phyloP scores from a whole-genome alignment of 805 yeast genomes.

The Lachancea fermentati region DNA sequence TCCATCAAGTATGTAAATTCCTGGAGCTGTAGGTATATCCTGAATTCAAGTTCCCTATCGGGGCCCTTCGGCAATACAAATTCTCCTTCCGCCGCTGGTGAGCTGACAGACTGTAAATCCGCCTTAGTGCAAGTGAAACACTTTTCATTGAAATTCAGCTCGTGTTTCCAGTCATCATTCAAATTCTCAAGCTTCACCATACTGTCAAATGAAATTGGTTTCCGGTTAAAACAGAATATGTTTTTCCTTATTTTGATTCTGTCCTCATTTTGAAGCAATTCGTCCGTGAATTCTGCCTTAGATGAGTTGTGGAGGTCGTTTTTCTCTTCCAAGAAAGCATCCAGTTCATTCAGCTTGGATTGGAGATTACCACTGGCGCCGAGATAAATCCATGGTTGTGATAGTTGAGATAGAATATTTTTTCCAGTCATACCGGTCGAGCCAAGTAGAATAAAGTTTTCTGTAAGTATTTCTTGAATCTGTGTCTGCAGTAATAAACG shows the following conservation, averaged over 20 bases:
- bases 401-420: conserved; percentile 12
- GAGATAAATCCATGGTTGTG: conserved; percentile 8
- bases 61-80: background rate
- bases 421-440: conserved; percentile 23
- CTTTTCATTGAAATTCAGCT: conserved; percentile 1
- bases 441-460: conserved; percentile 18
- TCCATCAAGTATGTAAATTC: background rate
- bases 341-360: conserved; percentile 2
- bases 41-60: background rate
- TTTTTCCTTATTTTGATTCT: conserved; percentile 5
- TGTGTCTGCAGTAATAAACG: background rate
- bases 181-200: background rate
- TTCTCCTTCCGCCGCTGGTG: background rate
- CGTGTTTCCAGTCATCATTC: conserved; percentile 7
- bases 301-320: no score
- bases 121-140: background rate
- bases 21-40: conserved; percentile 2
- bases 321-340: background rate
- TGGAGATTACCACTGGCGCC: conserved; percentile 4
- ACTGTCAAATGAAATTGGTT: background rate
- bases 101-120: background rate
- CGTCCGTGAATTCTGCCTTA: no score
- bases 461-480: conserved; percentile 5
- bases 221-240: conserved; percentile 11
- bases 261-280: no score